Evolutionary conservation across 257 asterid species (phyloP).

Genomic region (Fraxinus excelsior): DNA sequence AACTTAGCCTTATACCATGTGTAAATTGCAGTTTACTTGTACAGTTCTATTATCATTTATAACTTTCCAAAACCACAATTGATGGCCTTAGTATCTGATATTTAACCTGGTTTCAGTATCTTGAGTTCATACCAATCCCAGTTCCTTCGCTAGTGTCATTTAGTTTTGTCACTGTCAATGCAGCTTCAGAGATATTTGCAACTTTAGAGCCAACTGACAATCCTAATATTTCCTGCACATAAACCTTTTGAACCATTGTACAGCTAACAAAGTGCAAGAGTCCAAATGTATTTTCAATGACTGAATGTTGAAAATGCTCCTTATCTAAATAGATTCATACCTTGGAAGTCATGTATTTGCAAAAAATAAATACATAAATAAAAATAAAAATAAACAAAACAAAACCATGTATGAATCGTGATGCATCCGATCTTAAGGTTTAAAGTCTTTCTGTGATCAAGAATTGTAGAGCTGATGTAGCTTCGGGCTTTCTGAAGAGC

Average conservation of each 20-base stretch:
- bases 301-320: background rate
- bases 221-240: background rate
- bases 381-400: background rate
- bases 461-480: background rate
- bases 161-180: background rate
- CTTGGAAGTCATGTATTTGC: background rate
- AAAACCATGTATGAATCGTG: background rate
- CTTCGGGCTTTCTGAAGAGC: background rate
- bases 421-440: background rate
- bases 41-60: background rate
- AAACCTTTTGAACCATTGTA: background rate
- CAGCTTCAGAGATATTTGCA: background rate
- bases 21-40: background rate
- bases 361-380: no score
- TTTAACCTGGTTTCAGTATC: background rate
- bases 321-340: background rate
- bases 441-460: background rate
- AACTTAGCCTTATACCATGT: background rate
- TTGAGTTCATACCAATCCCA: background rate
- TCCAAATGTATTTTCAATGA: background rate
- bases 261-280: background rate
- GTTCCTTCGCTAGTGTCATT: background rate
- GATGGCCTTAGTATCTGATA: background rate
- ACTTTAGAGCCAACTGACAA: background rate
- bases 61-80: background rate